Evolutionary conservation across 345 rosid species (phyloP), one percentile per base, ranked within the genome.

Genomic region (Acer yangbiense): DNA sequence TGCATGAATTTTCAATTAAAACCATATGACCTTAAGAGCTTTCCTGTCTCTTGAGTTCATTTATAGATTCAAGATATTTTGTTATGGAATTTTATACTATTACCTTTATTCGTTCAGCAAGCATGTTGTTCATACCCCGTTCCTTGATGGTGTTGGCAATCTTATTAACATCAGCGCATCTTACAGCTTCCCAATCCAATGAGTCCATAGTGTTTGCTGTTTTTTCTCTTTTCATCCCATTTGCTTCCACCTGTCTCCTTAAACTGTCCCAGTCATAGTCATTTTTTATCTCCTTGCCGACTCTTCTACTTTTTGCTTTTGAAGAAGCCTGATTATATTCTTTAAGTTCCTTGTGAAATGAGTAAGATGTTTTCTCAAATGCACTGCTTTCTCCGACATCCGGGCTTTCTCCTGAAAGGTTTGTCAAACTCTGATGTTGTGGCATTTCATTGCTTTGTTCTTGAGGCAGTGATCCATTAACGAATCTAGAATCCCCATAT

Each of bases 71-170:
- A 13, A 60, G 41, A 60, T 7, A 50, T 48, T 61, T 70, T 13
- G 25, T 66, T 11, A 25, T 39, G 43, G 9, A 54, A 29, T 61
- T 69, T 71, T 44, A 62, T 17, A 50, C 48, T 48, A 21, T 41
- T 81, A 94, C 99, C 98, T 96, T 86, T 76, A 96, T 94, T 78
- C 99, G 90, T 79, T 80, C 89, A 0, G 99, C 98, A 67, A 96
- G 94, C 86, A 87, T 81, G 74, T 91, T 88, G 85, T 96, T 94
- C 95, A 94, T 94, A 63, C 99, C 99, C 57, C 99, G 89, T 39
- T 84, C 97, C 83, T 86, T 94, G 58, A 94, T 97, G 60, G 97
- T 82, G 14, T 90, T 78, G 44, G 99, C 88, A 65, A 97, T 87
- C 81, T 91, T 84, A 23, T 77, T 72, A 63, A 90, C 90, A 46